Base-by-base conservation (phyloP, 257 asterid genomes). In the Schizonepeta tenuifolia region DNA sequence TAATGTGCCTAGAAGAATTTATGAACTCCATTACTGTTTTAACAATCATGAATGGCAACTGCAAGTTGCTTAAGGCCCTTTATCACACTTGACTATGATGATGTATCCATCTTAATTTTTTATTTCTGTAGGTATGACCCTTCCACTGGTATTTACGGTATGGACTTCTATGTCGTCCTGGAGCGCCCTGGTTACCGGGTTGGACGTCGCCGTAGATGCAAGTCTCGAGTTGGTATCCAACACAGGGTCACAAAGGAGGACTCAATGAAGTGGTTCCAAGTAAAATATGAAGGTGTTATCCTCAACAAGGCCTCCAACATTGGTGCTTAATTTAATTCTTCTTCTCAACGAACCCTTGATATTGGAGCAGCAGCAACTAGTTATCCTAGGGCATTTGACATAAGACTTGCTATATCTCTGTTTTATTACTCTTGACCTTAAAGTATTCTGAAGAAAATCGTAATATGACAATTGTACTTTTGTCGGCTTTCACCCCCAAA, bases 211-310 rank as follows among this genome's bases (percentile, higher is more conserved):
- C 85, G 96, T 22, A 86, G 96, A 77, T 89, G 96, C 89, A 87
- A 89, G 85, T 40, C 96, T 12, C 82, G 92, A 4, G 96, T 89
- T 28, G 96, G 96, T 15, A 89, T 89, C 76, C 94, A 89, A 57
- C 94, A 89, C 80, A 78, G 96, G 77, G 96, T 87, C 68, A 89
- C 95, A 2, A 89, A 87, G 81, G 96, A 87, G 1, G 94, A 87
- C n/a, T 79, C 96, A 15, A 87, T 87, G 92, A 85, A 86, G 79
- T 89, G 96, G 96, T 89, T 89, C 83, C 96, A 89, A 70, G 89
- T 83, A 53, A 89, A 89, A 68, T 89, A 89, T 41, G 96, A 89
- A 78, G 96, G 96, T 56, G 96, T 89, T 20, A 87, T 89, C 75
- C 92, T 89, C 41, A 86, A 88, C 83, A 88, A 88, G 85, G 75